Conservation (phyloP, 192 early-diverging fungal genomes). For the Phlyctochytrium arcticum region DNA sequence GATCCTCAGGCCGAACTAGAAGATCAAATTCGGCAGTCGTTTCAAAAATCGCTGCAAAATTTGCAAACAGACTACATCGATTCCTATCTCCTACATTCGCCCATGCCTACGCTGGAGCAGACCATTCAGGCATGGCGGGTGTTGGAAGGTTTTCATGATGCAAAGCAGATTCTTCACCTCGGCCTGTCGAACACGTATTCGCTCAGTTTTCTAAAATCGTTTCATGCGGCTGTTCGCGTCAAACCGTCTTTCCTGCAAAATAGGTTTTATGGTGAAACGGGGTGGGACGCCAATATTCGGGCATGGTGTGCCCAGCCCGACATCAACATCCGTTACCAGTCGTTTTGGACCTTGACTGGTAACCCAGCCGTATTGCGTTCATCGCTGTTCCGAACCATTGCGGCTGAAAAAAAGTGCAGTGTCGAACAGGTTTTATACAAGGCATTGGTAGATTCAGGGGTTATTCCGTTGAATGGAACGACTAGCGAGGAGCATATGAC, state of each 20-base stretch:
- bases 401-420: constrained; percentile 10
- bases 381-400: not conserved
- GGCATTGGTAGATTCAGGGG: constrained; percentile 17
- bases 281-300: constrained; percentile 19
- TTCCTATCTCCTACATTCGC: constrained; percentile 31
- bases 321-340: constrained; percentile 17
- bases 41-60: constrained; percentile 10
- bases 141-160: constrained; percentile 15
- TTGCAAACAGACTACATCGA: constrained; percentile 20
- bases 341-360: constrained; percentile 27
- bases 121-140: constrained; percentile 24
- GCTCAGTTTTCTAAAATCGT: not conserved
- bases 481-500: constrained; percentile 21
- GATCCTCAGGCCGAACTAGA: not conserved
- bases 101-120: constrained; percentile 8
- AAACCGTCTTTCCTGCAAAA: constrained; percentile 26
- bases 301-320: constrained; percentile 4
- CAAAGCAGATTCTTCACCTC: constrained; percentile 1
- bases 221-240: constrained; percentile 10
- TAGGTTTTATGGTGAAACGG: constrained; percentile 17
- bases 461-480: constrained; percentile 25
- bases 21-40: constrained; percentile 18
- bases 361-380: constrained; percentile 18
- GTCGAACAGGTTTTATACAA: constrained; percentile 18
- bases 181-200: constrained; percentile 24